A percentile compares a stretch with the other conserved stretches of the same genome.
These are phyloP conservation scores for Onygenales sp. DNA, from an alignment of 2,329 filamentous ascomycete species.

Conservation along the genomic window DNA sequence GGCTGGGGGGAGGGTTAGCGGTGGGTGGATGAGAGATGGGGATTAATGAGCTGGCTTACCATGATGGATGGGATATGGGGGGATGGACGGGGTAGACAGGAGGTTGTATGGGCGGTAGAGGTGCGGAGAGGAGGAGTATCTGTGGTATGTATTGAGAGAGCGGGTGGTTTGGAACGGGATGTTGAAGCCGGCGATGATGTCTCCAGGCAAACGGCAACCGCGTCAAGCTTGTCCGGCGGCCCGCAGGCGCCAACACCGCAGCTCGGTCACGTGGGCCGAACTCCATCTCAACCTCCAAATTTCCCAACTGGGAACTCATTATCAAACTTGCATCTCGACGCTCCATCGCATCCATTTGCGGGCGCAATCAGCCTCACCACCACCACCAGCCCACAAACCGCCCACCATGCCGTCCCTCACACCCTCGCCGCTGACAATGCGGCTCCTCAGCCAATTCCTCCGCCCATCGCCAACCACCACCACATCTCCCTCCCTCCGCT, in stretches of 20 bases:
- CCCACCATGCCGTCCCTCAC: constrained; percentile 17
- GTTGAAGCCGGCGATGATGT: background rate
- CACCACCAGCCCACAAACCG: constrained; percentile 3
- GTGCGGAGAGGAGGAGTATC: too few species aligned
- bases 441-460: constrained; percentile 24
- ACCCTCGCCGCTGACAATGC: constrained; percentile 24
- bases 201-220: constrained; percentile 16
- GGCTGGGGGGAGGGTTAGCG: constrained; percentile 43
- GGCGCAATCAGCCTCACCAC: background rate
- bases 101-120: background rate
- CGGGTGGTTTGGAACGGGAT: too few species aligned
- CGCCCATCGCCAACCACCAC: constrained; percentile 11
- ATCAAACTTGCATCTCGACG: constrained; percentile 3
- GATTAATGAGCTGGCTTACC: constrained; percentile 1
- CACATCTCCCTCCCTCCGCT: constrained; percentile 12
- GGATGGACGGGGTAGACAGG: background rate
- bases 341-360: too few species aligned
- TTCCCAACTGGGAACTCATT: background rate
- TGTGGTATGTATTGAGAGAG: too few species aligned
- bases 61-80: constrained; percentile 1
- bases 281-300: constrained; percentile 5
- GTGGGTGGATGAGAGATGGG: background rate
- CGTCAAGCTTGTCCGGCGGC: constrained; percentile 27
- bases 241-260: constrained; percentile 20
- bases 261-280: constrained; percentile 16